Percentiles rank a stretch among this genome's conserved stretches.
phyloP scores from a whole-genome alignment of 23 red algal species.

The Gracilariopsis chorda region DNA sequence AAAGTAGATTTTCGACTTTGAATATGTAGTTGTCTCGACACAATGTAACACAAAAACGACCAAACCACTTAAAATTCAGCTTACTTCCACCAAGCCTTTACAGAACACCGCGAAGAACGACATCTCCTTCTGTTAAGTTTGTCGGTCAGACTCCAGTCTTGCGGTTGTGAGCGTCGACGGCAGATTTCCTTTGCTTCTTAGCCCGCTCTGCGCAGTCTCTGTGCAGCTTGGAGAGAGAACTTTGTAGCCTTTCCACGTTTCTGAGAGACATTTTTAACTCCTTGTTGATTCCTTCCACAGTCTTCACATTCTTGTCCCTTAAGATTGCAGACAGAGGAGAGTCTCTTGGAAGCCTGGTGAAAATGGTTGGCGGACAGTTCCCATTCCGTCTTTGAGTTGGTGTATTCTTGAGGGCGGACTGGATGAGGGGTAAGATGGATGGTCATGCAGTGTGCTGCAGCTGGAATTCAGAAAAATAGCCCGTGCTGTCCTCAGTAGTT shows the following conservation, averaged over 20 bases:
- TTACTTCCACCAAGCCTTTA: too few species aligned
- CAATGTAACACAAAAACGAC: too few species aligned
- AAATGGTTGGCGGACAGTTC: not conserved
- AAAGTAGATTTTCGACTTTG: not conserved
- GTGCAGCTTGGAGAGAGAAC: not conserved
- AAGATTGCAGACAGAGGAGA: not conserved
- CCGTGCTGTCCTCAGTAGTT: not conserved
- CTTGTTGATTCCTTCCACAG: not conserved
- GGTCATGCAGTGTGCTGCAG: not conserved
- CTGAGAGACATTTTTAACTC: not conserved
- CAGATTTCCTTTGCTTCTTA: not conserved
- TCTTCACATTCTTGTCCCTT: not conserved
- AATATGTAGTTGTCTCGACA: too few species aligned
- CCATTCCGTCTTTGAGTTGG: not conserved
- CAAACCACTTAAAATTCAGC: too few species aligned
- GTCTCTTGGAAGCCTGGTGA: not conserved
- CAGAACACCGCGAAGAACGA: too few species aligned
- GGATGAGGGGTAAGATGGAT: not conserved
- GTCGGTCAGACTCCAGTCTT: not conserved
- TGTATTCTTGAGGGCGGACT: constrained; percentile 6
- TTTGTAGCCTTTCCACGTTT: not conserved
- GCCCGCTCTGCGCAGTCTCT: not conserved
- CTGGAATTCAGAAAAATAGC: not conserved
- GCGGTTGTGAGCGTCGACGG: not conserved
- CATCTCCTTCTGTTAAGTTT: constrained; percentile 16